A percentile compares a stretch with the other conserved stretches of the same genome.
phyloP scores from a whole-genome alignment of 192 early-diverging fungal species.

The Spizellomyces punctatus region DNA sequence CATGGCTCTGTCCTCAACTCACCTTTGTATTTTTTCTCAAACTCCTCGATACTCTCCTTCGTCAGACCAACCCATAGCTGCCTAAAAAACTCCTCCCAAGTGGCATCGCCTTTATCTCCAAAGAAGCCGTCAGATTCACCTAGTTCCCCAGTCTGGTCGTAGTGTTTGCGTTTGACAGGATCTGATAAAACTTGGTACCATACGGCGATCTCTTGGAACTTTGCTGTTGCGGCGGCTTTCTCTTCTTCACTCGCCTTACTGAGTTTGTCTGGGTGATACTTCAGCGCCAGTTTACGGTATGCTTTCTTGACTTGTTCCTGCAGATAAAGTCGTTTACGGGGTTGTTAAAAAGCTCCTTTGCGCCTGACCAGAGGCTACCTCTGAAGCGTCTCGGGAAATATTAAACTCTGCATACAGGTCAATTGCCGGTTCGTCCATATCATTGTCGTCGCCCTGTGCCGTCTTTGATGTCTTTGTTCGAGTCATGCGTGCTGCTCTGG shows the following conservation, averaged over 20 bases:
- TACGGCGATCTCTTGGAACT: constrained; percentile 76
- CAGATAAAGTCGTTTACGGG: not conserved
- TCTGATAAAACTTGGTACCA: constrained; percentile 80
- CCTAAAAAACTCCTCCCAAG: constrained; percentile 81
- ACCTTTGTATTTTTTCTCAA: constrained; percentile 72
- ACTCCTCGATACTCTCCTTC: constrained; percentile 74
- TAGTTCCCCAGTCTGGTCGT: constrained; percentile 76
- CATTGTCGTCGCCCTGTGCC: not conserved
- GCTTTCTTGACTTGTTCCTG: constrained; percentile 42
- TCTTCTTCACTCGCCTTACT: constrained; percentile 28
- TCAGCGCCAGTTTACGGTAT: constrained; percentile 40
- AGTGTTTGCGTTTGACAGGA: constrained; percentile 58
- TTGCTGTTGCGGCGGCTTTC: constrained; percentile 55
- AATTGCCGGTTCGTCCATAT: not conserved
- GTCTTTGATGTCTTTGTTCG: too few species aligned
- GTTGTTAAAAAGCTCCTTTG: not conserved
- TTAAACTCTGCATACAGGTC: constrained; percentile 36
- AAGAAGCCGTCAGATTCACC: constrained; percentile 50
- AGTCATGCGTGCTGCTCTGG: not conserved
- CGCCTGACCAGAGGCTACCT: not conserved
- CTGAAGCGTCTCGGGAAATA: constrained; percentile 2
- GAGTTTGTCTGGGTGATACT: constrained; percentile 50
- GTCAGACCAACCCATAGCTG: constrained; percentile 72
- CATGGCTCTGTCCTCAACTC: not conserved
- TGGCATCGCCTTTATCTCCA: constrained; percentile 21